These are phyloP conservation scores for Ceratobasidium sp. DNA, from an alignment of 1,284 basidiomycete genomes.

Conservation along the genomic window DNA sequence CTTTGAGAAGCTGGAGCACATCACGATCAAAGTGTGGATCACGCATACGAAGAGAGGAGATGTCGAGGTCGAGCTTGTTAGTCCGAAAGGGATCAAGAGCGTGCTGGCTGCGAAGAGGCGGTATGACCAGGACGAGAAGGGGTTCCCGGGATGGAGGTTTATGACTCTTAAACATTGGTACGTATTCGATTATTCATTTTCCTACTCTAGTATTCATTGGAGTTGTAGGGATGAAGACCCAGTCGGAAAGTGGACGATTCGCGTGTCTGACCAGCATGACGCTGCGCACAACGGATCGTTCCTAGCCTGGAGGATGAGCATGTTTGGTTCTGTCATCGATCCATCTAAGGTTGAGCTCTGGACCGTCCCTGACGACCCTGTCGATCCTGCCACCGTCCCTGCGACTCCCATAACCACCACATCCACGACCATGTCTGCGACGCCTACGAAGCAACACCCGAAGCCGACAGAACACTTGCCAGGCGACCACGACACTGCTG, in stretches of 20 bases:
- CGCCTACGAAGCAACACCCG: slow-evolving; percentile 69
- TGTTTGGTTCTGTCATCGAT: slow-evolving; percentile 94
- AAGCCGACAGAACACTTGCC: slow-evolving; percentile 94
- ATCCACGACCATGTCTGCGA: slow-evolving; percentile 54
- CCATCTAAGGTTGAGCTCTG: slow-evolving; percentile 75
- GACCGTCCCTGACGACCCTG: slow-evolving; percentile 46
- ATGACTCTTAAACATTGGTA: slow-evolving; percentile 99
- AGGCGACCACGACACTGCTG: slow-evolving; percentile 79
- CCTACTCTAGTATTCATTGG: neutral
- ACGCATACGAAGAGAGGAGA: slow-evolving; percentile 88
- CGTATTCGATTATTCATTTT: slow-evolving; percentile 53
- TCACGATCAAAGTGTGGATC: slow-evolving; percentile 95
- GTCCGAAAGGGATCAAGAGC: slow-evolving; percentile 89
- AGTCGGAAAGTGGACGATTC: slow-evolving; percentile 92
- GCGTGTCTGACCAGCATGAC: slow-evolving; percentile 81
- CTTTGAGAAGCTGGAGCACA: slow-evolving; percentile 90
- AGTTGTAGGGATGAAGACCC: slow-evolving; percentile 97
- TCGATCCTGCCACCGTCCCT: slow-evolving; percentile 58
- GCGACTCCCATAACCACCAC: slow-evolving; percentile 52
- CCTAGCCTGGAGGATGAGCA: slow-evolving; percentile 90
- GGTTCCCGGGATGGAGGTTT: slow-evolving; percentile 95
- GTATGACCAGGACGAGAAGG: slow-evolving; percentile 76
- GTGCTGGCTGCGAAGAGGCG: slow-evolving; percentile 82
- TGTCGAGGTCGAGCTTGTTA: slow-evolving; percentile 89
- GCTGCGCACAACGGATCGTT: slow-evolving; percentile 80